Evolutionary conservation across 2,329 filamentous ascomycete species (phyloP).

Genomic region (Rosellinia necatrix): DNA sequence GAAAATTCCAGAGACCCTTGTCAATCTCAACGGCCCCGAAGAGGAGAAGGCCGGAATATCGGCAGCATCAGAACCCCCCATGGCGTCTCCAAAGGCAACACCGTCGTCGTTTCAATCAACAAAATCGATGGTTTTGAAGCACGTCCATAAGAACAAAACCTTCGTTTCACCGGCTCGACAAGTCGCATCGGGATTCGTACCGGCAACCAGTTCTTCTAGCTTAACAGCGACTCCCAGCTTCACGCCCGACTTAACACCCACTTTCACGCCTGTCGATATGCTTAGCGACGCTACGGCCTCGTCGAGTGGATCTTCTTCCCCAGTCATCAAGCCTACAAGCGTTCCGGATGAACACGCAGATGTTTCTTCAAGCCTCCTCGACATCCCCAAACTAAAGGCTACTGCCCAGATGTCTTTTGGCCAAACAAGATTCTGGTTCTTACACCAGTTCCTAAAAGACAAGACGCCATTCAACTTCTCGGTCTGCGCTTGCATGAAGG

Average conservation of each 20-base stretch:
- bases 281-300: neutral
- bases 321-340: neutral
- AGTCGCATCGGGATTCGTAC: neutral
- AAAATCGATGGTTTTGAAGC: neutral
- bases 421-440: constrained; percentile 5
- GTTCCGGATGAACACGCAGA: neutral
- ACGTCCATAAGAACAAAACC: neutral
- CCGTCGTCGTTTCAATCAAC: neutral
- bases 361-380: neutral
- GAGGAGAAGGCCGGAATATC: neutral
- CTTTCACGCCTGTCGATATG: neutral
- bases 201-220: neutral
- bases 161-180: neutral
- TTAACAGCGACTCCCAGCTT: neutral
- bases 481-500: neutral
- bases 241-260: neutral
- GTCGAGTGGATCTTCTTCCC: neutral
- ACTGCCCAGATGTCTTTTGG: constrained; percentile 2
- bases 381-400: neutral
- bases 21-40: neutral
- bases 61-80: too few relatives aligned
- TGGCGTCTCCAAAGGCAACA: neutral
- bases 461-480: constrained; percentile 2
- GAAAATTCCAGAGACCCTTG: constrained; percentile 10
- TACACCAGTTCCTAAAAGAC: constrained; percentile 2